These are phyloP conservation scores for Apophysomyces ossiformis DNA, from an alignment of 371 early-diverging fungal species.

Conservation along the genomic window DNA sequence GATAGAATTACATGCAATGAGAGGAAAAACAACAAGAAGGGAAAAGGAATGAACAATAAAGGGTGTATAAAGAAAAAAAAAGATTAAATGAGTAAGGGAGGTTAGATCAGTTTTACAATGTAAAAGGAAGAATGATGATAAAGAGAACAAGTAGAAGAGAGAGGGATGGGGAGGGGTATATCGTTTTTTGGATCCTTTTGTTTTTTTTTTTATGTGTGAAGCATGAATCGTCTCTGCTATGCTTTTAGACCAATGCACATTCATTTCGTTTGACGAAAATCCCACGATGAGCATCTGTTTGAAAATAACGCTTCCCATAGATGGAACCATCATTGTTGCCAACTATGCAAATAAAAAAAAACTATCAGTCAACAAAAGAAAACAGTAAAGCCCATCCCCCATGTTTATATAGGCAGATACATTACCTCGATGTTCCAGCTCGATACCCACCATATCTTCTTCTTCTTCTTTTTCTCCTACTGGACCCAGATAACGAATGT, in stretches of 20 bases:
- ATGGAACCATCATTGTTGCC: conserved; percentile 50
- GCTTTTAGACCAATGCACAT: conserved; percentile 18
- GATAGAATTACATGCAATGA: too few relatives aligned
- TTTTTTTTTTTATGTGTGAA: neutral
- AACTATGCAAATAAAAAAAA: conserved; percentile 20
- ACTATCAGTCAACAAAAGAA: too few relatives aligned
- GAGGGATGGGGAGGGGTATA: neutral
- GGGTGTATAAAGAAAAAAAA: too few relatives aligned
- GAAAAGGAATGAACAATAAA: too few relatives aligned
- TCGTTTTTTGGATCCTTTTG: too few relatives aligned
- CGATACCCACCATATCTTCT: conserved; percentile 45
- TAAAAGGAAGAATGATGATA: too few relatives aligned
- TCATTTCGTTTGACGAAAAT: conserved; percentile 43
- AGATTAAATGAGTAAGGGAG: too few relatives aligned
- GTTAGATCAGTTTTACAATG: too few relatives aligned
- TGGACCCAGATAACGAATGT: conserved; percentile 43
- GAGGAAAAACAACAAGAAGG: too few relatives aligned
- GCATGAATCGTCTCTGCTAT: neutral
- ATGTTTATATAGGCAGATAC: neutral
- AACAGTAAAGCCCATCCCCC: neutral
- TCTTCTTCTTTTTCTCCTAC: conserved; percentile 31
- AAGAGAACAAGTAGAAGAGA: neutral
- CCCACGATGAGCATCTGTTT: conserved; percentile 41
- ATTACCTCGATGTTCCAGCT: conserved; percentile 47
- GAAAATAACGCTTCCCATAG: conserved; percentile 38